Conservation (phyloP, 371 early-diverging fungal genomes). For the Funneliformis caledonium region DNA sequence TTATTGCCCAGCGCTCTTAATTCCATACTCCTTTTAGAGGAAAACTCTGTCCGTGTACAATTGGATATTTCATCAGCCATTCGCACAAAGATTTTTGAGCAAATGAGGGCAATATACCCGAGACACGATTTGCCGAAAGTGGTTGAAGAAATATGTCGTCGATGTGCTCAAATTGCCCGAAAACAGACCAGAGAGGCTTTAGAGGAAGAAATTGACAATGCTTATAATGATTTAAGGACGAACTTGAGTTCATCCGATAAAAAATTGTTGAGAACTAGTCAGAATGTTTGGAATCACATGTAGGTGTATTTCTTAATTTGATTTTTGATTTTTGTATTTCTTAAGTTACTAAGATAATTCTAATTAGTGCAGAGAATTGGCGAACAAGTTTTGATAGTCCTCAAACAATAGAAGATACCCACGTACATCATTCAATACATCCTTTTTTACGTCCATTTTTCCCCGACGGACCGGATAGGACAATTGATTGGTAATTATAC, state of each 20-base stretch:
- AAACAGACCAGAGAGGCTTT: not conserved
- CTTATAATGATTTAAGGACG: not conserved
- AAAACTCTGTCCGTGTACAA: not conserved
- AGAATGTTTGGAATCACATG: conserved; percentile 1
- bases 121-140: not conserved
- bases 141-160: not conserved
- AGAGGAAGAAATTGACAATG: not conserved
- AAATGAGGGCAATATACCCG: not conserved
- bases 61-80: conserved; percentile 7
- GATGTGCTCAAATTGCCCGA: not conserved
- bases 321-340: conserved; percentile 11
- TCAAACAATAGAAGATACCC: conserved; percentile 7
- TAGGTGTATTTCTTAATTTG: not conserved
- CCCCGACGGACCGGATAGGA: not conserved
- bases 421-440: conserved; percentile 25
- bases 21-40: conserved; percentile 7
- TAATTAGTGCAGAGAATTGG: conserved; percentile 18
- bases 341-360: conserved; percentile 15
- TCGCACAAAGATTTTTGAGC: not conserved
- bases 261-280: not conserved
- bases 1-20: not conserved
- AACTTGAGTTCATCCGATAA: not conserved
- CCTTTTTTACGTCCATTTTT: conserved; percentile 19
- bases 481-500: conserved; percentile 23
- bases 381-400: conserved; percentile 2